Evolutionary conservation across 2,329 filamentous ascomycete genomes (phyloP).

Genomic region (Whalleya microplaca): DNA sequence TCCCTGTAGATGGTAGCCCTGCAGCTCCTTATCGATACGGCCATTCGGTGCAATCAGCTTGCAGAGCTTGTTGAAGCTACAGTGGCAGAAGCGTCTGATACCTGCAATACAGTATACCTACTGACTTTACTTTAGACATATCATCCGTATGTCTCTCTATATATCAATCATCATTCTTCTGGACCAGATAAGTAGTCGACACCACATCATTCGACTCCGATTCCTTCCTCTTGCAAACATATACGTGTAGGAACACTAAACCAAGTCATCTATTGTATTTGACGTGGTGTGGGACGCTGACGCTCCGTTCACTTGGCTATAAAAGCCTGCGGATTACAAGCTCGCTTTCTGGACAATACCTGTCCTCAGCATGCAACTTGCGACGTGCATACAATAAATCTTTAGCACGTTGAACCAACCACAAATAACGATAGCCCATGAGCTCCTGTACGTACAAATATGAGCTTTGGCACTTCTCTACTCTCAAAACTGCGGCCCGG

Average conservation of each 20-base stretch:
- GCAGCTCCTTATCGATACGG: no score
- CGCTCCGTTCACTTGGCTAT: neutral
- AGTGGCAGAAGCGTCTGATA: neutral
- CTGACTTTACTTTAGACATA: no score
- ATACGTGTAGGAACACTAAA: neutral
- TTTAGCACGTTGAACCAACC: neutral
- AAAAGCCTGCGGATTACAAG: neutral
- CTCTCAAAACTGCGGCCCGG: constrained; percentile 34
- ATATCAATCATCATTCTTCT: no score
- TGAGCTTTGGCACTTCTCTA: constrained; percentile 32
- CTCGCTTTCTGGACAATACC: neutral
- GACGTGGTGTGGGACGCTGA: neutral
- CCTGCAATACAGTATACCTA: no score
- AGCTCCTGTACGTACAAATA: constrained; percentile 9
- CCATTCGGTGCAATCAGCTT: no score
- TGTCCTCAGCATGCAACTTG: neutral
- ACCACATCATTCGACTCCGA: neutral
- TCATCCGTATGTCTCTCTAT: no score
- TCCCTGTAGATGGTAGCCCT: no score
- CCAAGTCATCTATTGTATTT: neutral
- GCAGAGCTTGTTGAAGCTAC: neutral
- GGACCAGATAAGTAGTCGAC: neutral
- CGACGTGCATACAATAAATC: constrained; percentile 1
- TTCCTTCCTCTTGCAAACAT: neutral
- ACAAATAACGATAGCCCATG: no score